Evolutionary conservation across 805 yeast genomes (phyloP).

Genomic region (Starmera pachycereana): DNA sequence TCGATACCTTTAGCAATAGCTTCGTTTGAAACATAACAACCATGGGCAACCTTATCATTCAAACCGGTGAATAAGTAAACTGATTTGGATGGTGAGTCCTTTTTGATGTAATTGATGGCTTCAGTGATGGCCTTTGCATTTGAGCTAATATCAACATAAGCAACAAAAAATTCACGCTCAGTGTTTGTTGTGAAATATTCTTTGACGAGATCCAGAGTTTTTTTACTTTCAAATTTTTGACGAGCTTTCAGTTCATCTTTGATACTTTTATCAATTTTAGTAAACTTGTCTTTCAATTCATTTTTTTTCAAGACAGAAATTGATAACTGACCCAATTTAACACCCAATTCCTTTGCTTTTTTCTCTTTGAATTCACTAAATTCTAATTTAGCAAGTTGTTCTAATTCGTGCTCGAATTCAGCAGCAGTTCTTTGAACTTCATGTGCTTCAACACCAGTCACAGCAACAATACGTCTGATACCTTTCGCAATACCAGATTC

Average conservation of each 20-base stretch:
- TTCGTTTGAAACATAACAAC: conserved; percentile 73
- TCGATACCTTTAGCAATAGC: conserved; percentile 62
- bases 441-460: conserved; percentile 84
- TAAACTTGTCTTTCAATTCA: conserved; percentile 62
- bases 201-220: conserved; percentile 68
- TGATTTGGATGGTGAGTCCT: conserved; percentile 62
- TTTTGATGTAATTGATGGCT: conserved; percentile 76
- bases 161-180: conserved; percentile 49
- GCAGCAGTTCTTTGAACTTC: conserved; percentile 80
- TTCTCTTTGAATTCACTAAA: conserved; percentile 75
- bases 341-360: conserved; percentile 74
- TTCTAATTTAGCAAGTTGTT: conserved; percentile 48
- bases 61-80: conserved; percentile 73
- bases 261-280: conserved; percentile 71
- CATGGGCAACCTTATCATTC: conserved; percentile 81
- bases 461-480: conserved; percentile 95
- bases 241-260: conserved; percentile 81
- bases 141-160: conserved; percentile 58
- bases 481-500: conserved; percentile 99
- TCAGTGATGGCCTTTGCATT: conserved; percentile 94
- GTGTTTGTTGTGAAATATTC: conserved; percentile 48
- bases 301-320: conserved; percentile 78
- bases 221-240: conserved; percentile 82
- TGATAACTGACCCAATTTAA: conserved; percentile 68
- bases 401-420: conserved; percentile 56